Conservation (phyloP, 2,329 filamentous ascomycete species). For the Cladobotryum mycophilum region DNA sequence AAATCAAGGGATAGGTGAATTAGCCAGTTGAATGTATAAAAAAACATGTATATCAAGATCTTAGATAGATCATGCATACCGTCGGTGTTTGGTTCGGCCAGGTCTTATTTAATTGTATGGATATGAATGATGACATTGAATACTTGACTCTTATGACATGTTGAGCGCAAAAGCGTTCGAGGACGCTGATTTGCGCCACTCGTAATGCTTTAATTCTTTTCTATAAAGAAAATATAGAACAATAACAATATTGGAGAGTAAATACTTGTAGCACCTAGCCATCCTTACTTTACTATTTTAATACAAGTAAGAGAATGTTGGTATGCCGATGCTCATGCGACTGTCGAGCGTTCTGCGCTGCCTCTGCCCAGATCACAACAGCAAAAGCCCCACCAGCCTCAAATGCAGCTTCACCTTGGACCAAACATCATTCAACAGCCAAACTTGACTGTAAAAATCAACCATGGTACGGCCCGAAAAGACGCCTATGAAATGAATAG, state of each 20-base stretch:
- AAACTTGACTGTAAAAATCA: neutral
- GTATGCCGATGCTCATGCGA: too few species aligned
- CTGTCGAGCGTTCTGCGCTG: too few species aligned
- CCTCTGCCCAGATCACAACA: neutral
- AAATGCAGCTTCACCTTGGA: constrained; percentile 13
- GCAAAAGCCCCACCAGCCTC: constrained; percentile 11
- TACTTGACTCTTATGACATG: neutral
- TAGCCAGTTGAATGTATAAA: constrained; percentile 16
- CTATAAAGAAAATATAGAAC: too few species aligned
- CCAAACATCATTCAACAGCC: constrained; percentile 18
- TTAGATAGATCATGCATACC: constrained; percentile 26
- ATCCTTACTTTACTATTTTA: too few species aligned
- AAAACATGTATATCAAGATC: constrained; percentile 25
- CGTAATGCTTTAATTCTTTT: too few species aligned
- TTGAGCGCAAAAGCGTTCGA: too few species aligned
- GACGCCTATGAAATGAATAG: neutral
- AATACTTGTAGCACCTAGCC: too few species aligned
- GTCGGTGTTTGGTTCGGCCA: constrained; percentile 27
- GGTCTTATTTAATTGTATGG: constrained; percentile 20
- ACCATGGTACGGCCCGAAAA: constrained; percentile 20
- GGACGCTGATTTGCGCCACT: too few species aligned
- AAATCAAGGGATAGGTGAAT: neutral
- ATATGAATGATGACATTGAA: constrained; percentile 8
- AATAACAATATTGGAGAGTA: too few species aligned
- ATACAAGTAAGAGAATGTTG: too few species aligned